Percentiles rank a stretch among this genome's conserved stretches.
Evolutionary conservation across 2,329 filamentous ascomycete genomes (phyloP).

Genomic region (Xylariaceae sp.): DNA sequence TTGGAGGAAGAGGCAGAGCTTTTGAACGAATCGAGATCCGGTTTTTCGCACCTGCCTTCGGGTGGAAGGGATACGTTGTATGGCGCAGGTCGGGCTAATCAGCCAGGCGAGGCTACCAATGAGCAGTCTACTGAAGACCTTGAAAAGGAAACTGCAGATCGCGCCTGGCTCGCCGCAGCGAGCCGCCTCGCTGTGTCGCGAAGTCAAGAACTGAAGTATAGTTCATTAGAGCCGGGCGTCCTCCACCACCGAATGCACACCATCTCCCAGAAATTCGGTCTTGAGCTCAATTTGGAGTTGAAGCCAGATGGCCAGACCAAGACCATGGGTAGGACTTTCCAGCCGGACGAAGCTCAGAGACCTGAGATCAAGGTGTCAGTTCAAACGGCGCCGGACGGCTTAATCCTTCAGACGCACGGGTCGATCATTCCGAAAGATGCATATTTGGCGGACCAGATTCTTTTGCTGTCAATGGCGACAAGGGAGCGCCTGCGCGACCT

Average conservation of each 20-base stretch:
- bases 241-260: slow-evolving; percentile 54
- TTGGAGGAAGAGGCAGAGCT: slow-evolving; percentile 80
- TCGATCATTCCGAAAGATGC: slow-evolving; percentile 71
- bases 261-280: slow-evolving; percentile 52
- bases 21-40: slow-evolving; percentile 57
- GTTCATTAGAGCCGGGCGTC: slow-evolving; percentile 64
- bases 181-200: slow-evolving; percentile 54
- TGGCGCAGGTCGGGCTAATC: slow-evolving; percentile 60
- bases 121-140: slow-evolving; percentile 41
- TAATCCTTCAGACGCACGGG: slow-evolving; percentile 57
- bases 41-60: slow-evolving; percentile 52
- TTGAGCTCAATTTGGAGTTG: slow-evolving; percentile 51
- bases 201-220: slow-evolving; percentile 65
- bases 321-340: slow-evolving; percentile 45
- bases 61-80: slow-evolving; percentile 56
- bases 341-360: slow-evolving; percentile 44
- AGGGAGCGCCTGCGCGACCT: slow-evolving; percentile 73
- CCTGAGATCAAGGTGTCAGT: slow-evolving; percentile 50
- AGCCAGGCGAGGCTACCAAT: slow-evolving; percentile 46
- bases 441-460: slow-evolving; percentile 73
- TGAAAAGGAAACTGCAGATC: slow-evolving; percentile 59
- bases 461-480: slow-evolving; percentile 74
- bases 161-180: slow-evolving; percentile 61
- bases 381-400: slow-evolving; percentile 54
- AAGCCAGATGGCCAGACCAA: slow-evolving; percentile 39